Conservation (phyloP, 1,139 yeast species). For the Scheffersomyces insectosa region DNA sequence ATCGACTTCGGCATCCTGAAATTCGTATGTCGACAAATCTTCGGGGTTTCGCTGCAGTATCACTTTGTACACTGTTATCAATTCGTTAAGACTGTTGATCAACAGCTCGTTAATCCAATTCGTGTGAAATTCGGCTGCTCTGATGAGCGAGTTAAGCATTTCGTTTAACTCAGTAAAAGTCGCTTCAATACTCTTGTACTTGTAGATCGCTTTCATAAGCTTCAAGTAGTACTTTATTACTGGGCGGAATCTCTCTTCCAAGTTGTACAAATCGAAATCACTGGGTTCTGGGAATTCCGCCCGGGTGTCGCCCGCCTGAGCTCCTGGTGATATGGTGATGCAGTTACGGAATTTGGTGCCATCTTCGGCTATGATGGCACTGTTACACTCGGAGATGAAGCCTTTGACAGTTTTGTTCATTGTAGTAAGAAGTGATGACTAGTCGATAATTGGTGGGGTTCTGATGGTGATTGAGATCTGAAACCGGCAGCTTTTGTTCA, state of each 20-base stretch:
- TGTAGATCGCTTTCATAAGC: slow-evolving; percentile 40
- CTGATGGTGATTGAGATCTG: too few species aligned
- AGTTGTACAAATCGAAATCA: slow-evolving; percentile 40
- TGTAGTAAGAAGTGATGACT: too few species aligned
- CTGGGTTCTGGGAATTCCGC: slow-evolving; percentile 36
- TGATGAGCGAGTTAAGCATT: slow-evolving; percentile 49
- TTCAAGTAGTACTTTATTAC: slow-evolving; percentile 33
- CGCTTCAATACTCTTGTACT: slow-evolving; percentile 34
- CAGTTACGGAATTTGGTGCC: slow-evolving; percentile 22
- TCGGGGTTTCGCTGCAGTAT: slow-evolving; percentile 35
- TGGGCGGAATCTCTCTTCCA: slow-evolving; percentile 39
- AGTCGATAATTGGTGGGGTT: too few species aligned
- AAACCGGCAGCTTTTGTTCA: too few species aligned
- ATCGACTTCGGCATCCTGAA: slow-evolving; percentile 11
- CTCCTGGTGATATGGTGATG: slow-evolving; percentile 37
- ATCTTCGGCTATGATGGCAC: slow-evolving; percentile 20
- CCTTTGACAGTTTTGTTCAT: too few species aligned
- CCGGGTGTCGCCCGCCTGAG: slow-evolving; percentile 25
- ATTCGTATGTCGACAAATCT: slow-evolving; percentile 15
- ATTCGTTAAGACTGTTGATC: slow-evolving; percentile 54
- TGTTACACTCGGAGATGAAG: too few species aligned
- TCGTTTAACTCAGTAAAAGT: slow-evolving; percentile 44
- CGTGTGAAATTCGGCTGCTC: slow-evolving; percentile 63
- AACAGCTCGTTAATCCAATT: slow-evolving; percentile 70
- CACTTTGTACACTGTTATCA: slow-evolving; percentile 49